Conservation (phyloP, 495 filamentous ascomycete genomes). For the Neurospora pannonica region DNA sequence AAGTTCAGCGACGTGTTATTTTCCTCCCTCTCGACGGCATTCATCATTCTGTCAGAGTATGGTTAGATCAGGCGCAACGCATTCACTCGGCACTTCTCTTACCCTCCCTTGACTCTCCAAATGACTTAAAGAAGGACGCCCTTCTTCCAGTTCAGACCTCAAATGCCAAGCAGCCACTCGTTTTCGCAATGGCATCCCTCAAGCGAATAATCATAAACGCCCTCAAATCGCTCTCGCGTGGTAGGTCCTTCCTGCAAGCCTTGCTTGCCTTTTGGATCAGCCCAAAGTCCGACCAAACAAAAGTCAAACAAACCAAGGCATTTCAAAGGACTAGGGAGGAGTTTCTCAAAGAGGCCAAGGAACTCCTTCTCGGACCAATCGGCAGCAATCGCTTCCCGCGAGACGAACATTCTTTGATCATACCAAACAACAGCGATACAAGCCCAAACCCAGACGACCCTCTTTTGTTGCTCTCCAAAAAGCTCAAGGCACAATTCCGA, state of each 20-base stretch:
- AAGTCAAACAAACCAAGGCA: background rate
- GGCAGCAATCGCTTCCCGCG: conserved; percentile 2
- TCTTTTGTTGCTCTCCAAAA: conserved; percentile 28
- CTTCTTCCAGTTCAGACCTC: conserved; percentile 3
- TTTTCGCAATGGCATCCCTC: conserved; percentile 37
- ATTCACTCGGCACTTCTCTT: background rate
- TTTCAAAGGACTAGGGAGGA: conserved; percentile 6
- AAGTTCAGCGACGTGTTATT: background rate
- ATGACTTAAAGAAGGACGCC: conserved; percentile 17
- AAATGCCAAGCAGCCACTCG: conserved; percentile 36
- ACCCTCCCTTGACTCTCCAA: background rate
- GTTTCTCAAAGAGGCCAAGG: conserved; percentile 28
- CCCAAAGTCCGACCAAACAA: conserved; percentile 18
- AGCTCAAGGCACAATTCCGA: conserved; percentile 38
- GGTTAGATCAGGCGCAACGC: background rate
- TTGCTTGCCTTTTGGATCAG: conserved; percentile 41
- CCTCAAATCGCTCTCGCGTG: conserved; percentile 40
- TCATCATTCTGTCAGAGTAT: background rate
- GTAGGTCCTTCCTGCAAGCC: conserved; percentile 41
- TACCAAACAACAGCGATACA: background rate
- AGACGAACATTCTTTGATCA: background rate
- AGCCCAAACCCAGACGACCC: conserved; percentile 8
- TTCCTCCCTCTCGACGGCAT: background rate
- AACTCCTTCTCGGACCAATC: conserved; percentile 28
- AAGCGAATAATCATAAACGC: conserved; percentile 33